phyloP scores from a whole-genome alignment of 768 basidiomycete species.

The Termitomyces sp. region DNA sequence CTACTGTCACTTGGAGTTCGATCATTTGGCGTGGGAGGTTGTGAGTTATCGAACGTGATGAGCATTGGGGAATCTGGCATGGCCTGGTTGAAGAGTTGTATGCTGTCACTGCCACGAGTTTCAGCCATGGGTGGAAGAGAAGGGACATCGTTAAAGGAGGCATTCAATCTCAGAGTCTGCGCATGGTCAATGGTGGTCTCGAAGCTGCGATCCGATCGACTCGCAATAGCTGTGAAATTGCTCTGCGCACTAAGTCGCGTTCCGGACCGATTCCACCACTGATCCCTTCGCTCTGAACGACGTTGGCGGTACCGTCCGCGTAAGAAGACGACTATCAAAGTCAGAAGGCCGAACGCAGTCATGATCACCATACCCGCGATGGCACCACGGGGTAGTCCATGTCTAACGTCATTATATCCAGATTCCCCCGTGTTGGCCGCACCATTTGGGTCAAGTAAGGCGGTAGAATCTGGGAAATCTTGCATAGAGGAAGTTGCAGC shows the following conservation, averaged over 20 bases:
- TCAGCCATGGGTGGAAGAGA: conserved; percentile 52
- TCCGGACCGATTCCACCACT: conserved; percentile 30
- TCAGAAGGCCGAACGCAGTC: conserved; percentile 27
- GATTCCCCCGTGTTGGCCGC: conserved; percentile 2
- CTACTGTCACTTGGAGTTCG: conserved; percentile 38
- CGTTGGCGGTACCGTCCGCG: conserved; percentile 28
- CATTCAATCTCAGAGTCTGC: conserved; percentile 15
- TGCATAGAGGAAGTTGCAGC: background rate
- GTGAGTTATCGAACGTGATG: conserved; percentile 22
- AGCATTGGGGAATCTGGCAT: conserved; percentile 22
- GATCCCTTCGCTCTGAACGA: conserved; percentile 34
- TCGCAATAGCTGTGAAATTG: conserved; percentile 16
- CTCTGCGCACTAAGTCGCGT: conserved; percentile 18
- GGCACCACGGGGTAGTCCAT: conserved; percentile 34
- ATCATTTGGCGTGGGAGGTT: conserved; percentile 8
- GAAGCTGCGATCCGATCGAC: conserved; percentile 37
- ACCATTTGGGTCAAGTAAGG: background rate
- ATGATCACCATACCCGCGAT: conserved; percentile 41
- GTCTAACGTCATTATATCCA: background rate
- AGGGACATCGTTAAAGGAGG: conserved; percentile 24
- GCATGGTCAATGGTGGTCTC: conserved; percentile 54
- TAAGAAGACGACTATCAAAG: conserved; percentile 32
- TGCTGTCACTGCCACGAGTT: conserved; percentile 27
- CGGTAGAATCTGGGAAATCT: conserved; percentile 5
- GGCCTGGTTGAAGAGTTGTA: conserved; percentile 10